Evolutionary conservation across 306 rosid genomes (phyloP).

Genomic region (Calophaca sinica): DNA sequence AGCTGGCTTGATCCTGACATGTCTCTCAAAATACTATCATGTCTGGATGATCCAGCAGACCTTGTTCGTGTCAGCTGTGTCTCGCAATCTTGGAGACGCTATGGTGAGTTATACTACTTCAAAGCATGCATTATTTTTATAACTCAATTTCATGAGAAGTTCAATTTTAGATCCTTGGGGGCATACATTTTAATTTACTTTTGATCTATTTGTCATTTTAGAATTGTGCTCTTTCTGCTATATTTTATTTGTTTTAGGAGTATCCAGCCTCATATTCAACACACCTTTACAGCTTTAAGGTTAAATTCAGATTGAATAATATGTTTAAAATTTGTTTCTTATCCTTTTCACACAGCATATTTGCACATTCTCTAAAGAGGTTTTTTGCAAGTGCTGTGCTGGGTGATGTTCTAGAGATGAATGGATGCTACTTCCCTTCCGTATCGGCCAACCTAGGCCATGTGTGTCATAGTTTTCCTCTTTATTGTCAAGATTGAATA

Average conservation of each 20-base stretch:
- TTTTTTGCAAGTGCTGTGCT: background rate
- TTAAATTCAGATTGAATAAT: background rate
- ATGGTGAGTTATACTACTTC: conserved; percentile 63
- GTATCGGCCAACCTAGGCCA: background rate
- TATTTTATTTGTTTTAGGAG: background rate
- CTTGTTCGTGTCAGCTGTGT: conserved; percentile 62
- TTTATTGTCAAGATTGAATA: background rate
- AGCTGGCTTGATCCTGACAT: conserved; percentile 60
- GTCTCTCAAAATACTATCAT: conserved; percentile 55
- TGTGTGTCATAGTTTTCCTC: background rate
- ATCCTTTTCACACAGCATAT: background rate
- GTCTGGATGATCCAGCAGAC: conserved; percentile 75
- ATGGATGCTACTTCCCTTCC: background rate
- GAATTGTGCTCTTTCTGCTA: conserved; percentile 34
- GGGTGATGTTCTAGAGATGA: background rate
- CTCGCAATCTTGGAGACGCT: conserved; percentile 69
- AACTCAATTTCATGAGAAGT: conserved; percentile 17
- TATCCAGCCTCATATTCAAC: conserved; percentile 6
- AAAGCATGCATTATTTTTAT: background rate
- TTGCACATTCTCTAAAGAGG: background rate
- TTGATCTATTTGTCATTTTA: conserved; percentile 3
- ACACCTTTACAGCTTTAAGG: conserved; percentile 13
- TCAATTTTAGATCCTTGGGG: conserved; percentile 7
- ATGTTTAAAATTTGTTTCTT: conserved; percentile 19
- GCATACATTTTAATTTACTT: conserved; percentile 21